A percentile compares a stretch with the other conserved stretches of the same genome.
phyloP scores from a whole-genome alignment of 345 rosid species.

The Ailanthus altissimus region DNA sequence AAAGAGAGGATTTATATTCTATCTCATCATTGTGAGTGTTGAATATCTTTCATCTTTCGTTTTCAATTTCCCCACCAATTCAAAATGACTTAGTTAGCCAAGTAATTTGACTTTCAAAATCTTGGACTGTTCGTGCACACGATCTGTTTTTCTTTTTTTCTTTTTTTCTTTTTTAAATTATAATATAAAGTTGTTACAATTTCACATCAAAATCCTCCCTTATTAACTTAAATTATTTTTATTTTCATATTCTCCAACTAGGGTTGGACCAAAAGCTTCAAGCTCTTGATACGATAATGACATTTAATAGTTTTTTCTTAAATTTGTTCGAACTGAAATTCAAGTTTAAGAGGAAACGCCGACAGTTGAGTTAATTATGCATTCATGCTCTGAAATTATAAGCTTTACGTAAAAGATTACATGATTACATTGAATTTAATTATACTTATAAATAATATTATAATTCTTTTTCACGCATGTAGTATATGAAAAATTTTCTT shows the following conservation, averaged over 20 bases:
- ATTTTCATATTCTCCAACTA: background rate
- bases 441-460: too few species aligned
- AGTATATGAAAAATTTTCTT: too few species aligned
- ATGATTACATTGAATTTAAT: background rate
- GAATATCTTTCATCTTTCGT: background rate
- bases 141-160: too few species aligned
- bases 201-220: too few species aligned
- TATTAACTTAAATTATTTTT: too few species aligned
- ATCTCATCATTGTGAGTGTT: conserved; percentile 6
- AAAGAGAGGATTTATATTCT: background rate
- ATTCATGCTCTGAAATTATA: background rate
- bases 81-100: background rate
- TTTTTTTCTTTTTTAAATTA: too few species aligned
- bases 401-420: background rate
- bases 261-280: background rate
- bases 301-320: background rate
- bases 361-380: background rate
- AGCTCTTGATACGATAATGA: too few species aligned
- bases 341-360: background rate
- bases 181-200: background rate
- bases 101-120: conserved; percentile 6
- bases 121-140: background rate
- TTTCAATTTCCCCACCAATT: background rate
- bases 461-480: too few species aligned
- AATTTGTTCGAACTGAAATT: background rate